A percentile compares a stretch with the other conserved stretches of the same genome.
These are phyloP conservation scores for Microthlaspi erraticum DNA, from an alignment of 345 rosid genomes.

Conservation along the genomic window DNA sequence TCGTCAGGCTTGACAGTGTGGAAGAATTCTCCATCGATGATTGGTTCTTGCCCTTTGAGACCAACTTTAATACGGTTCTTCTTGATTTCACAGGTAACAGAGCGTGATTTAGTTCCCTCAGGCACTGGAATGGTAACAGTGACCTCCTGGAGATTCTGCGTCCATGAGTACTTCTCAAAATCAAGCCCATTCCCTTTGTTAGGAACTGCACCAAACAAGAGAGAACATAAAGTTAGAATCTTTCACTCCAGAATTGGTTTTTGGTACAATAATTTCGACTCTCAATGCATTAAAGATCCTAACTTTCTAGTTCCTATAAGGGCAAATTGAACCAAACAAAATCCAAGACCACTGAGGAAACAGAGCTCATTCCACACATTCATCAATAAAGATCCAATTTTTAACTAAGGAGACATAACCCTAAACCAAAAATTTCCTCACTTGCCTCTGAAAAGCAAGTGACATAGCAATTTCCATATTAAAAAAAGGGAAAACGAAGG, in stretches of 20 bases:
- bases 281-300: neutral
- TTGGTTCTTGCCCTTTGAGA: slow-evolving; percentile 79
- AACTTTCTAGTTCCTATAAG: slow-evolving; percentile 8
- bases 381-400: slow-evolving; percentile 6
- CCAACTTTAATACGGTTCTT: slow-evolving; percentile 86
- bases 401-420: neutral
- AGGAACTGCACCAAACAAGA: slow-evolving; percentile 58
- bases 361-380: neutral
- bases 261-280: neutral
- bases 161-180: slow-evolving; percentile 87
- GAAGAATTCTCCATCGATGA: slow-evolving; percentile 79
- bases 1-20: slow-evolving; percentile 77
- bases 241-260: neutral
- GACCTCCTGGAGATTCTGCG: slow-evolving; percentile 88
- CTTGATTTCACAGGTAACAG: slow-evolving; percentile 76
- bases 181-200: slow-evolving; percentile 92
- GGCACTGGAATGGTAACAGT: slow-evolving; percentile 73
- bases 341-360: neutral
- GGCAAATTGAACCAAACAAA: neutral
- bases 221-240: neutral
- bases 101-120: slow-evolving; percentile 74
- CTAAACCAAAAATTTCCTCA: neutral
- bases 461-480: neutral
- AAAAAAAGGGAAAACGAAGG: neutral
- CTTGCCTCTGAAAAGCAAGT: neutral